A percentile compares a stretch with the other conserved stretches of the same genome.
phyloP scores from a whole-genome alignment of 768 basidiomycete genomes.

The Tylopilus sp. region DNA sequence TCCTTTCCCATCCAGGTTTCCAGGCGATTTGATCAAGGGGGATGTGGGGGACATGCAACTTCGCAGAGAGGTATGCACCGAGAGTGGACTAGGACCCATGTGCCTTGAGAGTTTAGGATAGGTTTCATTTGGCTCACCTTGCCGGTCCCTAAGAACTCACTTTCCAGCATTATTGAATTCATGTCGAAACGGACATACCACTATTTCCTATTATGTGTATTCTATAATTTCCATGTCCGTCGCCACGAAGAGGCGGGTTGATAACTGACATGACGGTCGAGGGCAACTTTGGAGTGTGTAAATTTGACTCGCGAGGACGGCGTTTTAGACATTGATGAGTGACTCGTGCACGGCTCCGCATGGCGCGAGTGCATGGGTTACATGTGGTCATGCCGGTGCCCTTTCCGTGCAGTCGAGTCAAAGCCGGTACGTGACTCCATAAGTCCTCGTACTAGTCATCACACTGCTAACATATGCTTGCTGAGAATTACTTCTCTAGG shows the following conservation, averaged over 20 bases:
- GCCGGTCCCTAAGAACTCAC: constrained; percentile 30
- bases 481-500: no score
- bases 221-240: constrained; percentile 44
- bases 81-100: constrained; percentile 43
- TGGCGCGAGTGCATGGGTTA: no score
- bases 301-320: no score
- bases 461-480: no score
- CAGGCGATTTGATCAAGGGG: constrained; percentile 44
- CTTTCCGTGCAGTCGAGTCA: no score
- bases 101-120: background rate
- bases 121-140: constrained; percentile 31
- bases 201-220: constrained; percentile 51
- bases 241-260: constrained; percentile 36
- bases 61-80: constrained; percentile 38
- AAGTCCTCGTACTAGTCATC: no score
- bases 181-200: constrained; percentile 34
- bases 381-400: no score
- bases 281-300: background rate
- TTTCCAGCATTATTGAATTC: background rate
- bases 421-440: no score
- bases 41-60: constrained; percentile 38
- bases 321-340: background rate
- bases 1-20: constrained; percentile 45
- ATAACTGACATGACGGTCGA: background rate
- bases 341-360: background rate